Percentiles rank a stretch among this genome's conserved stretches.
Evolutionary conservation across 805 yeast genomes (phyloP).

Genomic region (Komagataella mondaviorum): DNA sequence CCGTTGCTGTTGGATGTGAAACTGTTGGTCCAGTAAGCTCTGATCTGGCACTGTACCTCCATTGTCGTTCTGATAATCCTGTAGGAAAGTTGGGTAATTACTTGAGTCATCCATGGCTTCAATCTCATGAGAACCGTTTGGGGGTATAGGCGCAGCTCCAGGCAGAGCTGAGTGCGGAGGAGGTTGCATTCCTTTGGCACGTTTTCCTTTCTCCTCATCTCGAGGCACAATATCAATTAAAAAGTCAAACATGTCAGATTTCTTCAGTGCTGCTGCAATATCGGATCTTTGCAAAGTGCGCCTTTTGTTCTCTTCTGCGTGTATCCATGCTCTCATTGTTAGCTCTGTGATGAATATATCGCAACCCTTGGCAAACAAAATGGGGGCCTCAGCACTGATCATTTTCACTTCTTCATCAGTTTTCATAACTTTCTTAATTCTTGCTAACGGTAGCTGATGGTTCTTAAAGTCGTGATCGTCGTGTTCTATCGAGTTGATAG

Average conservation of each 20-base stretch:
- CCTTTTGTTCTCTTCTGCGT: slow-evolving; percentile 92
- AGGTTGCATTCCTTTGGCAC: slow-evolving; percentile 2
- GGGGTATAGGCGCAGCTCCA: neutral
- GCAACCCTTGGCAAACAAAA: slow-evolving; percentile 94
- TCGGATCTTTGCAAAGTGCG: slow-evolving; percentile 90
- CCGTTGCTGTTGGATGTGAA: neutral
- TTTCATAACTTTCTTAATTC: slow-evolving; percentile 96
- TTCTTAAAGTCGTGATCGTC: slow-evolving; percentile 86
- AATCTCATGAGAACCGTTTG: neutral
- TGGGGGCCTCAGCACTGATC: slow-evolving; percentile 98
- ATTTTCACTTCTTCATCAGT: slow-evolving; percentile 94
- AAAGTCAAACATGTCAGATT: slow-evolving; percentile 95
- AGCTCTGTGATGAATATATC: slow-evolving; percentile 93
- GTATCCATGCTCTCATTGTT: slow-evolving; percentile 98
- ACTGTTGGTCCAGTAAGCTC: slow-evolving; percentile 5
- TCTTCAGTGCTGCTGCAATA: slow-evolving; percentile 88
- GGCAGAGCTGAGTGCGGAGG: slow-evolving; percentile 1
- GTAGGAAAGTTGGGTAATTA: neutral
- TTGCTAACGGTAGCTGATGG: slow-evolving; percentile 88
- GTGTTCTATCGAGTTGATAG: slow-evolving; percentile 80
- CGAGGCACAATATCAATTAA: slow-evolving; percentile 92
- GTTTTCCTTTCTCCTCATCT: slow-evolving; percentile 55
- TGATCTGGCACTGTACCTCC: slow-evolving; percentile 10
- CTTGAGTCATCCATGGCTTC: slow-evolving; percentile 9
- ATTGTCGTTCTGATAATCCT: slow-evolving; percentile 6